Evolutionary conservation across 1,284 basidiomycete genomes (phyloP).

Genomic region (Taiwanofungus camphoratus): DNA sequence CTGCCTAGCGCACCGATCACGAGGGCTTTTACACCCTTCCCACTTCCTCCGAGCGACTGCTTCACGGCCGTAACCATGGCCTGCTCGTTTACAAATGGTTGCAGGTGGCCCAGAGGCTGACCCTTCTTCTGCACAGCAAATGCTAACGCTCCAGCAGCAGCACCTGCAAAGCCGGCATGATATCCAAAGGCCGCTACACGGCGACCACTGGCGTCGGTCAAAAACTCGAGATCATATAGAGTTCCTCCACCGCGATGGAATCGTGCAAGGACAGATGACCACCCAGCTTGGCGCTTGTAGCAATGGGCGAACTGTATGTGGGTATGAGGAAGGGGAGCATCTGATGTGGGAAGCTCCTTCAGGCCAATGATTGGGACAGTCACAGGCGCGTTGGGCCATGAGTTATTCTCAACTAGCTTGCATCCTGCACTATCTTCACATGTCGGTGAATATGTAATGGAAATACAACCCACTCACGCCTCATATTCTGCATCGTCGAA

Average conservation of each 20-base stretch:
- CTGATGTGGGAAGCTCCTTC: conserved; percentile 88
- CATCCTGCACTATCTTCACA: conserved; percentile 70
- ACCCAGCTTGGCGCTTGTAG: conserved; percentile 95
- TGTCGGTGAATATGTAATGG: conserved; percentile 9
- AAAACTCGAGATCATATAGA: conserved; percentile 96
- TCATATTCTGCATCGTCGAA: conserved; percentile 95
- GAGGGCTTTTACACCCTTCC: conserved; percentile 80
- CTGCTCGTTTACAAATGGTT: conserved; percentile 78
- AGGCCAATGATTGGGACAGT: conserved; percentile 88
- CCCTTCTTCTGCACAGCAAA: conserved; percentile 66
- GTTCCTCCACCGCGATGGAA: conserved; percentile 86
- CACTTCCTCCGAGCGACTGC: conserved; percentile 60
- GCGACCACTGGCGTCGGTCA: conserved; percentile 79
- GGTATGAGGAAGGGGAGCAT: conserved; percentile 81
- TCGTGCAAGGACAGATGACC: conserved; percentile 83
- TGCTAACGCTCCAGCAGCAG: conserved; percentile 89
- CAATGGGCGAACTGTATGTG: conserved; percentile 99
- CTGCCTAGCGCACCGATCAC: conserved; percentile 96
- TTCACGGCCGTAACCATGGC: conserved; percentile 79
- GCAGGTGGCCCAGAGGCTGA: conserved; percentile 59
- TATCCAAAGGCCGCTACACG: conserved; percentile 99
- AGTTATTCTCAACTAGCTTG: conserved; percentile 83
- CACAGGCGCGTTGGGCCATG: conserved; percentile 80
- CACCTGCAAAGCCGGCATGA: conserved; percentile 97
- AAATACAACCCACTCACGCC: conserved; percentile 51